Conservation (phyloP, 2,329 filamentous ascomycete species). For the Neospermospora avenae region DNA sequence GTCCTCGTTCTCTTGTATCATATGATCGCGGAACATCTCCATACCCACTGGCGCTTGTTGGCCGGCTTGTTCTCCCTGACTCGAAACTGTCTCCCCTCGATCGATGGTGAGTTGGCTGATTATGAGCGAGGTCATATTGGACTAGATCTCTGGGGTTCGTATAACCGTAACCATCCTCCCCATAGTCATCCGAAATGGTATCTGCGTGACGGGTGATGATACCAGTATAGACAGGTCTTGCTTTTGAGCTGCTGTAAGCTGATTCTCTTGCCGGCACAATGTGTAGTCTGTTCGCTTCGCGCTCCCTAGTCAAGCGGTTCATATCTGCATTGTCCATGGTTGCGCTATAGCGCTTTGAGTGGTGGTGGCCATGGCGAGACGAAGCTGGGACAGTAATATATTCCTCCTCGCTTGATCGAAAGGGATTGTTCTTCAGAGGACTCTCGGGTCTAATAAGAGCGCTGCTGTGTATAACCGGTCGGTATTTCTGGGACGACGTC, state of each 20-base stretch:
- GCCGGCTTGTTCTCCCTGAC: constrained; percentile 36
- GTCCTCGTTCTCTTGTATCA: constrained; percentile 44
- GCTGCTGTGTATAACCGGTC: constrained; percentile 29
- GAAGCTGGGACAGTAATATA: constrained; percentile 58
- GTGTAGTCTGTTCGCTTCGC: constrained; percentile 23
- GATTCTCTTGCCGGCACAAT: constrained; percentile 24
- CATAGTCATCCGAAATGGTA: constrained; percentile 48
- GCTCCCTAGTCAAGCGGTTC: constrained; percentile 24
- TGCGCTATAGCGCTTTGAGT: constrained; percentile 44
- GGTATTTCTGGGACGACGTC: constrained; percentile 46
- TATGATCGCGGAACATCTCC: constrained; percentile 34
- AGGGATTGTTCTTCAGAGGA: constrained; percentile 48
- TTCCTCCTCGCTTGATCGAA: constrained; percentile 50
- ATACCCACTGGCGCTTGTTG: constrained; percentile 31
- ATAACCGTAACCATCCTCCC: constrained; percentile 60
- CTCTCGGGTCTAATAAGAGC: constrained; percentile 42
- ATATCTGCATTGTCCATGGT: constrained; percentile 50
- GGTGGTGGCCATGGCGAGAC: constrained; percentile 43
- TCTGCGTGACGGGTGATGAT: constrained; percentile 39
- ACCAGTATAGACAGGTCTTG: constrained; percentile 22
- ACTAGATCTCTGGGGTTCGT: constrained; percentile 61
- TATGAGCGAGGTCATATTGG: constrained; percentile 57
- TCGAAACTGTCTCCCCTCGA: constrained; percentile 55
- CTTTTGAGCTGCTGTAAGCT: constrained; percentile 24
- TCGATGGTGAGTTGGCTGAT: constrained; percentile 38